A percentile compares a stretch with the other conserved stretches of the same genome.
phyloP scores from a whole-genome alignment of 768 basidiomycete genomes.

The Amanita exitialis region DNA sequence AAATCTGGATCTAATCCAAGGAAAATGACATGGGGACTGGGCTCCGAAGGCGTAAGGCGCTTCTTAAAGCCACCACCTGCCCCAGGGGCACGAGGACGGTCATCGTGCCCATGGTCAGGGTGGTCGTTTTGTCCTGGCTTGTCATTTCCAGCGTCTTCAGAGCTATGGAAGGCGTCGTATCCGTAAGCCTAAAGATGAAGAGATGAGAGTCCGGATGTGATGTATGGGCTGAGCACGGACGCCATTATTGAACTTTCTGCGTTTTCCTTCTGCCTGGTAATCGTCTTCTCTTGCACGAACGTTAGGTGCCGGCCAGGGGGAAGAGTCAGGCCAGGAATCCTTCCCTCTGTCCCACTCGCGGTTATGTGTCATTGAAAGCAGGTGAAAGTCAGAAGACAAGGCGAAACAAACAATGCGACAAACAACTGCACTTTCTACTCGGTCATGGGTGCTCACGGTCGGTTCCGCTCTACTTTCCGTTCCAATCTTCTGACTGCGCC shows the following conservation, averaged over 20 bases:
- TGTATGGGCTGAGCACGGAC: conserved; percentile 29
- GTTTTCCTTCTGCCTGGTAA: conserved; percentile 59
- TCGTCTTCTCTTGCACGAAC: conserved; percentile 59
- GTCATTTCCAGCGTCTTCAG: conserved; percentile 34
- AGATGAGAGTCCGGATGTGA: background rate
- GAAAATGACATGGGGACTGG: conserved; percentile 91
- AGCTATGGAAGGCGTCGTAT: conserved; percentile 34
- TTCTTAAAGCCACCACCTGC: conserved; percentile 44
- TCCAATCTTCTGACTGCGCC: conserved; percentile 2
- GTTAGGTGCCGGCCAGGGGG: conserved; percentile 31
- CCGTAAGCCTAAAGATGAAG: conserved; percentile 29
- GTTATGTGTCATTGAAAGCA: conserved; percentile 55
- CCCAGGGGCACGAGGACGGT: conserved; percentile 34
- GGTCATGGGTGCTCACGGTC: conserved; percentile 47
- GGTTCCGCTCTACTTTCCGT: conserved; percentile 11
- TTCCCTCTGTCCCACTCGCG: conserved; percentile 87
- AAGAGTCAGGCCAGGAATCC: conserved; percentile 40
- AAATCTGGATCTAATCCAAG: conserved; percentile 89
- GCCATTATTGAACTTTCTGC: conserved; percentile 71
- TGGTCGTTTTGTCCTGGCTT: conserved; percentile 21
- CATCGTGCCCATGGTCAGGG: conserved; percentile 41
- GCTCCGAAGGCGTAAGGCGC: conserved; percentile 73
- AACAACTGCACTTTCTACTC: conserved; percentile 21
- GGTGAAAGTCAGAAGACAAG: conserved; percentile 21
- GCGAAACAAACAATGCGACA: conserved; percentile 21